Percentiles rank a stretch among this genome's conserved stretches.
These are phyloP conservation scores for Globisporangium nodosum DNA, from an alignment of 352 stramenopile species.

Conservation along the genomic window DNA sequence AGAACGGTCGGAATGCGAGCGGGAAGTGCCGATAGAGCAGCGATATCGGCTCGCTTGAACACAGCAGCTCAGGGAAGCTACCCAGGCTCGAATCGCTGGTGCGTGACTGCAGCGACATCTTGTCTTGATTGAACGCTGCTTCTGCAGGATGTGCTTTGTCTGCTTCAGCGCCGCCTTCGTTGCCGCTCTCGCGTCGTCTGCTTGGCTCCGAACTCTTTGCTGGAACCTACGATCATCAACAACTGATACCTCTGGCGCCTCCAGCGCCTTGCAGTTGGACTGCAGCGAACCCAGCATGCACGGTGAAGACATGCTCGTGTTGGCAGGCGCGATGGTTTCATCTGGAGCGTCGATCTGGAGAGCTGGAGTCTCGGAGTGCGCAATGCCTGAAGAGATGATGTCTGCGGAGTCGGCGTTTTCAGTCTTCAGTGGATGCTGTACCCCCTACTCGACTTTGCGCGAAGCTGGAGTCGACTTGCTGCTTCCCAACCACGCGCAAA, in stretches of 20 bases:
- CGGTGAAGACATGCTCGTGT: constrained; percentile 8
- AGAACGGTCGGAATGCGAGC: constrained; percentile 43
- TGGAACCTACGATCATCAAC: background rate
- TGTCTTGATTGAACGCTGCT: background rate
- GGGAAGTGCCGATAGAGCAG: constrained; percentile 48
- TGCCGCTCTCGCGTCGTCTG: too few relatives aligned
- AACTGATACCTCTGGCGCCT: background rate
- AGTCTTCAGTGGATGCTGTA: too few relatives aligned
- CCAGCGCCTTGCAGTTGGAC: background rate
- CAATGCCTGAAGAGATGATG: background rate
- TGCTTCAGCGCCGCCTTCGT: background rate
- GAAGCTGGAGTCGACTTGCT: background rate
- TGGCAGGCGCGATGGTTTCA: constrained; percentile 5
- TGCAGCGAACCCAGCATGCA: constrained; percentile 2
- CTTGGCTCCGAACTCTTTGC: too few relatives aligned
- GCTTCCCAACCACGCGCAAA: background rate
- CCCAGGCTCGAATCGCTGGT: constrained; percentile 13
- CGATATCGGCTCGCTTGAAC: constrained; percentile 42
- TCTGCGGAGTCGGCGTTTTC: background rate
- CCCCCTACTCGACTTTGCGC: background rate
- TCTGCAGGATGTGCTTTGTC: background rate
- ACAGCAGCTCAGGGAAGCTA: constrained; percentile 44
- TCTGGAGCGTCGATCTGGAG: background rate
- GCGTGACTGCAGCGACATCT: background rate
- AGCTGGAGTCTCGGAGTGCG: background rate